Conservation (phyloP, 805 yeast genomes). For the Candida glaebosa region DNA sequence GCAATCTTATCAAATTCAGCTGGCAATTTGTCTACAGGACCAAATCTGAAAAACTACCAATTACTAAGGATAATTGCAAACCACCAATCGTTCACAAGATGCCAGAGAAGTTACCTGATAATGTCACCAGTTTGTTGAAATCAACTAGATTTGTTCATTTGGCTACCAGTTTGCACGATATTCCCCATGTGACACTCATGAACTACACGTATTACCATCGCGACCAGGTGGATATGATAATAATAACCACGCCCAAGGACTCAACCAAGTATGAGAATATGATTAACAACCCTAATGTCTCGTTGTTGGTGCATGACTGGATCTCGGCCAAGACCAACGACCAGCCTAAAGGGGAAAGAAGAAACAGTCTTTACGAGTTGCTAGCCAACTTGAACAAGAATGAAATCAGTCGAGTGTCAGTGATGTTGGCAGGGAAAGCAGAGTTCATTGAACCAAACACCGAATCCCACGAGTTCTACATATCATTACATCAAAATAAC, state of each 20-base stretch:
- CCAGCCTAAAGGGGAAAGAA: slow-evolving; percentile 12
- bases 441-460: slow-evolving; percentile 40
- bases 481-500: slow-evolving; percentile 54
- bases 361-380: slow-evolving; percentile 43
- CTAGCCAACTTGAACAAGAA: slow-evolving; percentile 75
- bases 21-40: background rate
- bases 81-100: slow-evolving; percentile 2
- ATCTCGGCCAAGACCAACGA: slow-evolving; percentile 49
- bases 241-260: slow-evolving; percentile 66
- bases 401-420: slow-evolving; percentile 76
- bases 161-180: slow-evolving; percentile 70
- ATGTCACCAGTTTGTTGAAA: slow-evolving; percentile 44
- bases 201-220: slow-evolving; percentile 66
- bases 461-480: slow-evolving; percentile 50
- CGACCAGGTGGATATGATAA: slow-evolving; percentile 47
- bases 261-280: slow-evolving; percentile 78
- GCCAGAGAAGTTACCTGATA: slow-evolving; percentile 27
- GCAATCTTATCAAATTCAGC: too few species aligned
- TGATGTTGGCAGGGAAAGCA: slow-evolving; percentile 75
- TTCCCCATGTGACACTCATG: slow-evolving; percentile 90
- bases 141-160: slow-evolving; percentile 73
- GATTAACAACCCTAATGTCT: slow-evolving; percentile 66
- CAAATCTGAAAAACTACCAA: too few species aligned
- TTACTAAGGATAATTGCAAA: background rate
- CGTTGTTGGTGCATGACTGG: slow-evolving; percentile 90